Evolutionary conservation across 768 basidiomycete species (phyloP).

Genomic region (Russula sp.): DNA sequence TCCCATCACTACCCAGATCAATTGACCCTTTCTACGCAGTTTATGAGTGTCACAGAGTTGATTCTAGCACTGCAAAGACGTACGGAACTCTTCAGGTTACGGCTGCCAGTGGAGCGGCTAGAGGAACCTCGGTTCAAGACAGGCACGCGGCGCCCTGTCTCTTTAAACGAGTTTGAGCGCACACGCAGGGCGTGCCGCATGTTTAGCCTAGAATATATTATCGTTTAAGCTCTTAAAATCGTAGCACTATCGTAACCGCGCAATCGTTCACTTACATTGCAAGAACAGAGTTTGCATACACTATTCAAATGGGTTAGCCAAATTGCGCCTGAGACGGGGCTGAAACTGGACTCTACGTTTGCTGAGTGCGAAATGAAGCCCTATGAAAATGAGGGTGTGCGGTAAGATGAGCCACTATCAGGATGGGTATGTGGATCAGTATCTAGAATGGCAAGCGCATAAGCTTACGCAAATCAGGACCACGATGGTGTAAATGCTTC

Average conservation of each 20-base stretch:
- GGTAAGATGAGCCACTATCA: conserved; percentile 20
- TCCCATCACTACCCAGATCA: background rate
- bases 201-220: conserved; percentile 13
- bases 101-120: background rate
- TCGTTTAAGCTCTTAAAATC: background rate
- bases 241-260: too few relatives aligned
- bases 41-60: background rate
- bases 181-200: conserved; percentile 17
- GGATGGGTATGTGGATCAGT: background rate
- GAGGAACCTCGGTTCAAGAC: conserved; percentile 14
- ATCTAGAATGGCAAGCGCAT: background rate
- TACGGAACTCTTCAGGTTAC: too few relatives aligned
- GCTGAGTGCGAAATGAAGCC: conserved; percentile 22
- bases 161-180: conserved; percentile 5
- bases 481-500: conserved; percentile 20
- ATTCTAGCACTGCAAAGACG: background rate
- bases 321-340: background rate
- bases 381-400: conserved; percentile 23
- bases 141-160: conserved; percentile 1
- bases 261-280: conserved; percentile 17
- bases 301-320: background rate
- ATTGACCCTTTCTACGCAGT: background rate
- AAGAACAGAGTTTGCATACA: conserved; percentile 24
- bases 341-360: conserved; percentile 15
- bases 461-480: conserved; percentile 22